Evolutionary conservation across 2,329 filamentous ascomycete species (phyloP).

Genomic region (Cercospora brassicicola): DNA sequence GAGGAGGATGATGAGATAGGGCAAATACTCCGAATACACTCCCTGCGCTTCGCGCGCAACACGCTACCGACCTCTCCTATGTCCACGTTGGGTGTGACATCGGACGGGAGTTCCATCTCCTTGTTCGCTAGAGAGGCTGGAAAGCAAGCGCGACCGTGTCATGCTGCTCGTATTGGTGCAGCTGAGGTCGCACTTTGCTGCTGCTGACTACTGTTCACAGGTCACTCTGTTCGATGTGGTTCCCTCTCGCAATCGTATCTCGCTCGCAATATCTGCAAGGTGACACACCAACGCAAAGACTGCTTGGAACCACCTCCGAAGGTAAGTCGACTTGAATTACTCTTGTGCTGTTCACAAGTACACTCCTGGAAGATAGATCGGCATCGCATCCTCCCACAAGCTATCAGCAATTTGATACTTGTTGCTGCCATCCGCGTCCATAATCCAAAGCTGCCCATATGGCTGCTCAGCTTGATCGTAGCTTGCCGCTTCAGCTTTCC

Average conservation of each 20-base stretch:
- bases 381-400: constrained; percentile 17
- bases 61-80: constrained; percentile 14
- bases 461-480: constrained; percentile 14
- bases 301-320: not conserved
- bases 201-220: not conserved
- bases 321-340: not conserved
- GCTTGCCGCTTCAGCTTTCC: constrained; percentile 2
- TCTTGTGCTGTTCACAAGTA: not conserved
- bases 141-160: not conserved
- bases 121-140: constrained; percentile 17
- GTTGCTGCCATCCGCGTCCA: constrained; percentile 19
- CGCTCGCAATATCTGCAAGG: not conserved
- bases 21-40: constrained; percentile 8
- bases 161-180: not conserved
- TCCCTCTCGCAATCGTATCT: not conserved
- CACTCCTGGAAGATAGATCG: constrained; percentile 7
- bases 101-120: constrained; percentile 15
- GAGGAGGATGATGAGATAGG: constrained; percentile 8
- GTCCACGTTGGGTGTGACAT: constrained; percentile 11
- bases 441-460: constrained; percentile 12
- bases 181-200: constrained; percentile 21
- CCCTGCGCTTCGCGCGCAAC: constrained; percentile 2
- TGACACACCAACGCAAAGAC: not conserved
- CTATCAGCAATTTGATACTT: constrained; percentile 17
- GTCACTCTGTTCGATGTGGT: not conserved